These are phyloP conservation scores for Xylaria sp. DNA, from an alignment of 2,329 filamentous ascomycete genomes.

Conservation along the genomic window DNA sequence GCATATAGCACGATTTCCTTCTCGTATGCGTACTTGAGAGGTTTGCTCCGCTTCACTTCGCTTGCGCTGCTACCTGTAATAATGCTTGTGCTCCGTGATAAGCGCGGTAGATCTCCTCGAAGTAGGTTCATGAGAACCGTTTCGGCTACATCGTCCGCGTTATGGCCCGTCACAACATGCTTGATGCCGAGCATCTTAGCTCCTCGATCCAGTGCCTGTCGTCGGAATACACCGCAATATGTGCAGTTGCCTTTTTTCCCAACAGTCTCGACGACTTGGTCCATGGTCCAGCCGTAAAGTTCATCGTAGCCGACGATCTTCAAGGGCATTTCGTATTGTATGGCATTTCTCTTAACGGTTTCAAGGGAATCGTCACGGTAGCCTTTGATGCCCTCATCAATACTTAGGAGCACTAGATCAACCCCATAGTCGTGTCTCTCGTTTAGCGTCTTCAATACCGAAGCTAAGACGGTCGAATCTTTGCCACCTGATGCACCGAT, in stretches of 20 bases:
- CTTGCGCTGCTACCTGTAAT: constrained; percentile 78
- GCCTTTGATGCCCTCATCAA: constrained; percentile 96
- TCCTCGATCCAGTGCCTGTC: constrained; percentile 91
- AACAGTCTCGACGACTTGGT: constrained; percentile 93
- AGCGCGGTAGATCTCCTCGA: constrained; percentile 83
- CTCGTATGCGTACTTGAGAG: constrained; percentile 96
- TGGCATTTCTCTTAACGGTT: constrained; percentile 92
- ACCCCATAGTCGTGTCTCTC: constrained; percentile 86
- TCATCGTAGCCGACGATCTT: constrained; percentile 93
- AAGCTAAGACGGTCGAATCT: constrained; percentile 94
- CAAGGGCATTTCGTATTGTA: constrained; percentile 88
- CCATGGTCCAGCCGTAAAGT: constrained; percentile 99
- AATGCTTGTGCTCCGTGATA: constrained; percentile 89
- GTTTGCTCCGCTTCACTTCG: constrained; percentile 94
- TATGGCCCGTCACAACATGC: constrained; percentile 96
- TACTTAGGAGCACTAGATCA: constrained; percentile 83
- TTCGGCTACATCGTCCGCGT: constrained; percentile 96
- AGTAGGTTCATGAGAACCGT: constrained; percentile 98
- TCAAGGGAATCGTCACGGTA: constrained; percentile 96
- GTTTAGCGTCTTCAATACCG: constrained; percentile 92
- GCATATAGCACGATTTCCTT: constrained; percentile 99
- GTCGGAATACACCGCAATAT: constrained; percentile 94
- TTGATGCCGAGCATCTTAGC: constrained; percentile 85
- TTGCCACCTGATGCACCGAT: constrained; percentile 98
- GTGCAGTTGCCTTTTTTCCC: constrained; percentile 99